phyloP scores from a whole-genome alignment of 2,329 filamentous ascomycete species.

The Stachybotrys echinatus region DNA sequence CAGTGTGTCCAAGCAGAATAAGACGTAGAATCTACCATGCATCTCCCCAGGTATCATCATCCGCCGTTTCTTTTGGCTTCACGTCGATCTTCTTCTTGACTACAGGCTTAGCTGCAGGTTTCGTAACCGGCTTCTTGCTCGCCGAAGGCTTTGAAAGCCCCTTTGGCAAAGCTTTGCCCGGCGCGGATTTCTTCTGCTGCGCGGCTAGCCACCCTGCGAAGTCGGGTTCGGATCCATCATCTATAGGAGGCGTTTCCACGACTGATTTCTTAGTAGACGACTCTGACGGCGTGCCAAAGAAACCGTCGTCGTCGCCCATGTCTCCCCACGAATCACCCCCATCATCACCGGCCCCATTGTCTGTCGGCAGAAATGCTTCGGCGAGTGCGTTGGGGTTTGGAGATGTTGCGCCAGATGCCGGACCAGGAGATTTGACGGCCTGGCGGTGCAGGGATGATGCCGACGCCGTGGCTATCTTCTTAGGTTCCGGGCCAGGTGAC shows the following conservation, averaged over 20 bases:
- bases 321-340: conserved; percentile 74
- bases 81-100: conserved; percentile 63
- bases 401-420: conserved; percentile 41
- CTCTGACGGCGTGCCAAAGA: conserved; percentile 25
- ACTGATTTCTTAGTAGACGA: conserved; percentile 22
- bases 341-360: conserved; percentile 46
- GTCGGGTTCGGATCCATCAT: conserved; percentile 79
- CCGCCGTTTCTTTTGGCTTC: conserved; percentile 55
- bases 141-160: conserved; percentile 62
- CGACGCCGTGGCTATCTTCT: conserved; percentile 39
- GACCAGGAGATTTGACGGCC: conserved; percentile 45
- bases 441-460: conserved; percentile 55
- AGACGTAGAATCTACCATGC: conserved; percentile 43
- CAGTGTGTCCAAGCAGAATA: neutral
- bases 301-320: conserved; percentile 50
- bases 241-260: conserved; percentile 48
- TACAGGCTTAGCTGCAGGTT: conserved; percentile 37
- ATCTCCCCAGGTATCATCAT: conserved; percentile 63
- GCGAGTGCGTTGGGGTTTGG: conserved; percentile 36
- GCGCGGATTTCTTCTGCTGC: conserved; percentile 65
- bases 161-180: conserved; percentile 69
- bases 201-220: conserved; percentile 94
- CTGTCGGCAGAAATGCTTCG: conserved; percentile 49
- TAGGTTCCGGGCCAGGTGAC: conserved; percentile 32
- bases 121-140: conserved; percentile 36